Base-by-base conservation (phyloP, 768 basidiomycete species). In the Ephemerocybe angulata region DNA sequence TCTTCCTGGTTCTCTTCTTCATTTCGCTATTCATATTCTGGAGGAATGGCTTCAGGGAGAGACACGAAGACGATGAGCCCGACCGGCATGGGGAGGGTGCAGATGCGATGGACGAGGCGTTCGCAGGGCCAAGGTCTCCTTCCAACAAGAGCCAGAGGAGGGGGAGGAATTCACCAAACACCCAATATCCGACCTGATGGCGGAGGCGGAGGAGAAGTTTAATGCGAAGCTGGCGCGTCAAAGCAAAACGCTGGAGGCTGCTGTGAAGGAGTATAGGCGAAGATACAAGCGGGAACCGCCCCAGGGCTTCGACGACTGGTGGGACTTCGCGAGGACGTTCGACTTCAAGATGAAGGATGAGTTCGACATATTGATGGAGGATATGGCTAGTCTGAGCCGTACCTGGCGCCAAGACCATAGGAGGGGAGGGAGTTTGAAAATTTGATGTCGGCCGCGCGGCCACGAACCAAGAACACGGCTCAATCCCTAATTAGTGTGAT, bases 221-320 rank as follows among this genome's bases (percentile, higher is more conserved):
- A 77, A 82, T 31, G 68, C 72, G 30, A 79, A 87, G 62, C 71
- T 98, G 27, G 74, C 73, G 2, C 74, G 76, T 48, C 97, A 98
- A 73, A 93, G 90, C 68, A 83, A 80, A 62, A 88, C 90, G 1
- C 76, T 98, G 31, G 73, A 74, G 37, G 82, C 83, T 25, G 96
- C 96, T 0, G 90, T 92, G 0, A 68, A 70, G 8, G 93, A 96
- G 68, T 99, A 99, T 71, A 82, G 74, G 60, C 72, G 79, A 53
- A 78, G 94, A 55, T 94, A 96, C 69, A 74, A 75, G 10, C 81
- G 89, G 33, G 72, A 83, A 31, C 97, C 97, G 4, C 96, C 97
- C 0, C 82, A 79, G 40, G 96, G 94, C 1, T 99, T 98, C 59
- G 95, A 93, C 65, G 72, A 79, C 27, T 98, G 96, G 96, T 96